A percentile compares a stretch with the other conserved stretches of the same genome.
These are phyloP conservation scores for Suhomyces sp. DNA, from an alignment of 805 yeast species.

Conservation along the genomic window DNA sequence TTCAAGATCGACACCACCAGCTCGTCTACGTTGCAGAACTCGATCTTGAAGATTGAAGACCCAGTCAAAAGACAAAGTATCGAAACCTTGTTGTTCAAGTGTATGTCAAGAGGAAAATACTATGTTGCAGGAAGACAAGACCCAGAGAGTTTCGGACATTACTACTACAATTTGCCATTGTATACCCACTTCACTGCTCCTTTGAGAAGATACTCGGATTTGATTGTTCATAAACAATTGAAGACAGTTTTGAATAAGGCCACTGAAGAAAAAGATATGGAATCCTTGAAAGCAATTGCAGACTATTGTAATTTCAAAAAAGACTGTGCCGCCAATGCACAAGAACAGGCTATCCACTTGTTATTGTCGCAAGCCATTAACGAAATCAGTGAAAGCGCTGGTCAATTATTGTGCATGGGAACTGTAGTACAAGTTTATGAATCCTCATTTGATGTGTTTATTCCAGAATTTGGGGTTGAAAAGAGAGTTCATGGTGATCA, in stretches of 20 bases:
- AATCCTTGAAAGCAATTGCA: slow-evolving; percentile 73
- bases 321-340: slow-evolving; percentile 90
- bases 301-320: slow-evolving; percentile 95
- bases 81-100: slow-evolving; percentile 76
- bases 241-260: slow-evolving; percentile 55
- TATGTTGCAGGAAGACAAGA: slow-evolving; percentile 86
- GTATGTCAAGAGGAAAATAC: slow-evolving; percentile 83
- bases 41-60: slow-evolving; percentile 64
- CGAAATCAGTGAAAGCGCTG: slow-evolving; percentile 66
- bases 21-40: slow-evolving; percentile 67
- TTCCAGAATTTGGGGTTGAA: slow-evolving; percentile 93
- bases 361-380: slow-evolving; percentile 79
- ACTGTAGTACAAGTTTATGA: slow-evolving; percentile 91
- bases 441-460: slow-evolving; percentile 88
- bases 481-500: slow-evolving; percentile 98
- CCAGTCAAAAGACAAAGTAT: slow-evolving; percentile 64
- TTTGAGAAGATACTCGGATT: slow-evolving; percentile 85
- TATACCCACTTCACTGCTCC: slow-evolving; percentile 96
- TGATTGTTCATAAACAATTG: slow-evolving; percentile 88
- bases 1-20: slow-evolving; percentile 70
- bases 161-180: slow-evolving; percentile 74
- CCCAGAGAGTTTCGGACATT: slow-evolving; percentile 74
- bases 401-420: slow-evolving; percentile 81
- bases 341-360: slow-evolving; percentile 90
- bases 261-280: slow-evolving; percentile 48